Conservation (phyloP, 495 filamentous ascomycete species). For the Neurospora sp. region DNA sequence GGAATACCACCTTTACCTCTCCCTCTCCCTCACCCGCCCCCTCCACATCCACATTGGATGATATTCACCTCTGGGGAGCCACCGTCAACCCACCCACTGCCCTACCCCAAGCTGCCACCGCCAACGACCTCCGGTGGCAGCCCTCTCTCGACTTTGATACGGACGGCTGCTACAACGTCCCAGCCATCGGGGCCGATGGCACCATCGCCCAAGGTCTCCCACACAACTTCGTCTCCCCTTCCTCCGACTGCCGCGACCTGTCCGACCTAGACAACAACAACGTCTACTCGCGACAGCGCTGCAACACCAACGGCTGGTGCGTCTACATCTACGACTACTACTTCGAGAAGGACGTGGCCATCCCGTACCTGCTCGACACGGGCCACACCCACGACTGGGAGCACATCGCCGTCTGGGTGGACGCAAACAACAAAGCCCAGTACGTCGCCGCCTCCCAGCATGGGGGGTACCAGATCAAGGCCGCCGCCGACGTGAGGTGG, state of each 20-base stretch:
- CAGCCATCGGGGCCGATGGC: slow-evolving; percentile 29
- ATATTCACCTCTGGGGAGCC: background rate
- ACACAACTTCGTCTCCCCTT: slow-evolving; percentile 19
- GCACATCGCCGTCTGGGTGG: slow-evolving; percentile 35
- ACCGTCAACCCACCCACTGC: slow-evolving; percentile 18
- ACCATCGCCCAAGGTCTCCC: slow-evolving; percentile 28
- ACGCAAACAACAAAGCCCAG: slow-evolving; percentile 13
- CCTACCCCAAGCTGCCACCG: slow-evolving; percentile 30
- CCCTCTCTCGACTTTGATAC: slow-evolving; percentile 37
- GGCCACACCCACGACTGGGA: slow-evolving; percentile 40
- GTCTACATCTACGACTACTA: slow-evolving; percentile 37
- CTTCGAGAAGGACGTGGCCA: slow-evolving; percentile 37
- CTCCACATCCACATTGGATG: background rate
- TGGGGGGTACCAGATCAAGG: slow-evolving; percentile 25
- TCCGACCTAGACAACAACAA: slow-evolving; percentile 36
- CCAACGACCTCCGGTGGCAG: slow-evolving; percentile 32
- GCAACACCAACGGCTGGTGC: slow-evolving; percentile 34
- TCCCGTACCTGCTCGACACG: slow-evolving; percentile 21
- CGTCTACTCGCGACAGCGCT: slow-evolving; percentile 34
- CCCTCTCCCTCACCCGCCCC: background rate
- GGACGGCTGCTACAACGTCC: slow-evolving; percentile 38
- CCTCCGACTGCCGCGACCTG: slow-evolving; percentile 26
- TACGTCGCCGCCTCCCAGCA: slow-evolving; percentile 31
- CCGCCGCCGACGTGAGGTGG: slow-evolving; percentile 25
- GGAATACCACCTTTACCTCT: background rate